These are phyloP conservation scores for Strobilomyces dryophilus DNA, from an alignment of 768 basidiomycete genomes.

Conservation along the genomic window DNA sequence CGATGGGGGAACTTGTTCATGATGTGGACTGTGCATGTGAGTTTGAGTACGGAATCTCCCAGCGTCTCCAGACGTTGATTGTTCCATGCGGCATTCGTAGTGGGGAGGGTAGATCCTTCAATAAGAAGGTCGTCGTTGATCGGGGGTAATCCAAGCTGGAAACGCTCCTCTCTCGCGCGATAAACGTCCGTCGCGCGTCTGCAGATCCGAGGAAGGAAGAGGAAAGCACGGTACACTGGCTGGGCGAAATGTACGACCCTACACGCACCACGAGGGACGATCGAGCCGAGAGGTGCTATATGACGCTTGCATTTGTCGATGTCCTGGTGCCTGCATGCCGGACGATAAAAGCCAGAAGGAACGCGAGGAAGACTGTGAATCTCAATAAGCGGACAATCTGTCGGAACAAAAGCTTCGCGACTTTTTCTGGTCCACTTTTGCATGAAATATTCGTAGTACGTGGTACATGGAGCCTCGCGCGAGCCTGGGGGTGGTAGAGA, in stretches of 20 bases:
- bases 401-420: slow-evolving; percentile 41
- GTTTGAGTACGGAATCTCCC: slow-evolving; percentile 78
- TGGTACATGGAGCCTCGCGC: slow-evolving; percentile 42
- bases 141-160: slow-evolving; percentile 56
- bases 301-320: slow-evolving; percentile 26
- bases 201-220: slow-evolving; percentile 61
- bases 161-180: slow-evolving; percentile 49
- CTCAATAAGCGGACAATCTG: slow-evolving; percentile 62
- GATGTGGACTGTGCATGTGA: slow-evolving; percentile 71
- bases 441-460: slow-evolving; percentile 59
- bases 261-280: slow-evolving; percentile 46
- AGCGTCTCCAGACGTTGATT: slow-evolving; percentile 87
- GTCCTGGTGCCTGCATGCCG: slow-evolving; percentile 20
- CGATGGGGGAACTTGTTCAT: slow-evolving; percentile 72
- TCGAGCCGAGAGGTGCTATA: slow-evolving; percentile 26
- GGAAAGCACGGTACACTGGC: slow-evolving; percentile 47
- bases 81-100: slow-evolving; percentile 56
- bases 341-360: slow-evolving; percentile 38
- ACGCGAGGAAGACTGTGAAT: slow-evolving; percentile 40
- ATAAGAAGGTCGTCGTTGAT: slow-evolving; percentile 55
- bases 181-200: slow-evolving; percentile 64
- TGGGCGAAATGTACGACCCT: slow-evolving; percentile 51
- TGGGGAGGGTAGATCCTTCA: slow-evolving; percentile 76
- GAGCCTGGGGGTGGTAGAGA: slow-evolving; percentile 53
- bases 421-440: slow-evolving; percentile 52